Evolutionary conservation across 352 stramenopile species (phyloP).

Genomic region (Pythium phragmiticola): DNA sequence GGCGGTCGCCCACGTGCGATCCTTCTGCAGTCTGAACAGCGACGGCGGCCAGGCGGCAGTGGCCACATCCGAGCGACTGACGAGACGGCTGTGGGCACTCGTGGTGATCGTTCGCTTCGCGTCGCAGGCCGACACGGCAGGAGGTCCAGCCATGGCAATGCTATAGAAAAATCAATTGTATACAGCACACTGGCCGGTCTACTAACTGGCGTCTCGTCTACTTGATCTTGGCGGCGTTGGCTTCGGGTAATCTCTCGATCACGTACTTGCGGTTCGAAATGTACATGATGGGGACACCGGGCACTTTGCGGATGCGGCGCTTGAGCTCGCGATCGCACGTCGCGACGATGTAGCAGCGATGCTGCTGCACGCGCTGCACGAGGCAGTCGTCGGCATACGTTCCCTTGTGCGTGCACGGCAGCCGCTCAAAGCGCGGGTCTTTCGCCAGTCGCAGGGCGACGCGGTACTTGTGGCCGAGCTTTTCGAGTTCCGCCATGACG

Average conservation of each 20-base stretch:
- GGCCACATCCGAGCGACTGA: not conserved
- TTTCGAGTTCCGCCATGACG: conserved; percentile 99
- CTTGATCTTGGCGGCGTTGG: conserved; percentile 89
- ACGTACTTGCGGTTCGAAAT: conserved; percentile 99
- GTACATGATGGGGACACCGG: conserved; percentile 99
- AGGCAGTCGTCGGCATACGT: conserved; percentile 99
- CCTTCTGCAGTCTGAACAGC: conserved; percentile 1
- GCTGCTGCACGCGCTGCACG: conserved; percentile 89
- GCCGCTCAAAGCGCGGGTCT: conserved; percentile 97
- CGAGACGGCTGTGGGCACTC: conserved; percentile 3
- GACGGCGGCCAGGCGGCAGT: not conserved
- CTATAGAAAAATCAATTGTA: conserved; percentile 1
- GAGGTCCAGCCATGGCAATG: too few species aligned
- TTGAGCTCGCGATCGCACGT: conserved; percentile 99
- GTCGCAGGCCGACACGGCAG: not conserved
- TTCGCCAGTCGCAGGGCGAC: conserved; percentile 93
- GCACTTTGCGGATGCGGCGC: conserved; percentile 98
- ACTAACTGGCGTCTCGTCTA: conserved; percentile 30
- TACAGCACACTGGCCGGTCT: not conserved
- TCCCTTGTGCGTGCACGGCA: conserved; percentile 97
- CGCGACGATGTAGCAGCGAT: conserved; percentile 99
- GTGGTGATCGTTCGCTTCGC: conserved; percentile 11
- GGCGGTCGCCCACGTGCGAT: not conserved
- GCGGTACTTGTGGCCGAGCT: conserved; percentile 98
- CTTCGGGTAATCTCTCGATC: conserved; percentile 99